Conservation (phyloP, 2,329 filamentous ascomycete species). For the Dryadomyces quercus-mongolicae region DNA sequence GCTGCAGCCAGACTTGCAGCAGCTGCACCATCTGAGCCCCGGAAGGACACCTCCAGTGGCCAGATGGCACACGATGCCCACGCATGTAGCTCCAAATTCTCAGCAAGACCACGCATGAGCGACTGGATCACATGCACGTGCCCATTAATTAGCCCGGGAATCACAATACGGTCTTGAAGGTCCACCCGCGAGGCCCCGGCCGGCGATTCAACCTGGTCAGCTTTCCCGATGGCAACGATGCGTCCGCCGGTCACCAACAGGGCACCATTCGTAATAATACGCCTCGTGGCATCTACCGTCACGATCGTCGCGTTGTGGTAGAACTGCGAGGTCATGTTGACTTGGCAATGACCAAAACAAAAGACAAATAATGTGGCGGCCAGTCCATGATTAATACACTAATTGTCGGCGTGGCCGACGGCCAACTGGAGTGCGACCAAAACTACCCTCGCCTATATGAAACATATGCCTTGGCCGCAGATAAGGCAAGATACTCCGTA, state of each 20-base stretch:
- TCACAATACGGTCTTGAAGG: neutral
- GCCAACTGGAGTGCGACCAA: too few species aligned
- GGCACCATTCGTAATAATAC: neutral
- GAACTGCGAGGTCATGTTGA: neutral
- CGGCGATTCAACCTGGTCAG: neutral
- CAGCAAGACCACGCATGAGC: conserved; percentile 2
- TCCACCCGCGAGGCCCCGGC: neutral
- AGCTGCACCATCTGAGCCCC: neutral
- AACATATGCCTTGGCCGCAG: neutral
- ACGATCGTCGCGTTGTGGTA: neutral
- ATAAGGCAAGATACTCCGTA: neutral
- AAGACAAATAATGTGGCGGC: too few species aligned
- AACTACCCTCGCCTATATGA: neutral
- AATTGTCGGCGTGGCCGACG: neutral
- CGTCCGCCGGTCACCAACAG: neutral
- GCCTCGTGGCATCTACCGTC: neutral
- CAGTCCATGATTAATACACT: too few species aligned
- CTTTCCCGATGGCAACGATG: neutral
- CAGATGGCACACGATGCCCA: conserved; percentile 4
- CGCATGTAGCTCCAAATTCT: neutral
- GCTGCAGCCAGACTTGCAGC: neutral
- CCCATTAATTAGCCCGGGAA: conserved; percentile 1
- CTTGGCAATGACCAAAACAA: too few species aligned
- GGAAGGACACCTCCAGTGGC: neutral
- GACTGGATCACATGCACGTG: conserved; percentile 4